Conservation (phyloP, 345 rosid genomes). For the Syzygium aromaticum region DNA sequence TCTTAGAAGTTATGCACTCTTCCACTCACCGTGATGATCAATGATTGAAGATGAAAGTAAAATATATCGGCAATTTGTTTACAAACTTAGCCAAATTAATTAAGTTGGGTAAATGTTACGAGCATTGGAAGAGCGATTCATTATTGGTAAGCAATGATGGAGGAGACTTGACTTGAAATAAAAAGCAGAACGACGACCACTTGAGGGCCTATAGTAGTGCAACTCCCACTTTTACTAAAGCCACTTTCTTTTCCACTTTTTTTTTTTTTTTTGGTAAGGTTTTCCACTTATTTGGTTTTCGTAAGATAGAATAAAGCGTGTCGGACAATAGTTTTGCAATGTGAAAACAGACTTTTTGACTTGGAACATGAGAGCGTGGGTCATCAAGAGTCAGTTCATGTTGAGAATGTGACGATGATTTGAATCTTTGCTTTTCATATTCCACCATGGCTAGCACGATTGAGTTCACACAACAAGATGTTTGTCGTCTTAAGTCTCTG, state of each 20-base stretch:
- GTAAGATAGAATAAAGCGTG: not conserved
- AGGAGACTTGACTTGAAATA: not conserved
- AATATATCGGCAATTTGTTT: not conserved
- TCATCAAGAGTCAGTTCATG: not conserved
- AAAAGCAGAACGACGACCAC: not conserved
- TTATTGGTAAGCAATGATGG: not conserved
- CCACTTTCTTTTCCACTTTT: not conserved
- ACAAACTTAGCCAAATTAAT: too few species aligned
- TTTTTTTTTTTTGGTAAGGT: too few species aligned
- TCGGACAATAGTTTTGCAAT: not conserved
- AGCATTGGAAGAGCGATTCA: too few species aligned
- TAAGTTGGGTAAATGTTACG: not conserved
- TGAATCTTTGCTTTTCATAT: too few species aligned
- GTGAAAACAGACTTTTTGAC: not conserved
- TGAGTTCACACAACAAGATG: too few species aligned
- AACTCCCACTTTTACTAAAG: not conserved
- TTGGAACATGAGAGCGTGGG: not conserved
- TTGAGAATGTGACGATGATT: too few species aligned
- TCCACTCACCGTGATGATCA: not conserved
- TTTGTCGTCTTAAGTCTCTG: too few species aligned
- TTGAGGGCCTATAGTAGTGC: not conserved
- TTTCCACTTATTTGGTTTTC: not conserved
- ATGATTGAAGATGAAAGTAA: not conserved
- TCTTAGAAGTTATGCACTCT: not conserved
- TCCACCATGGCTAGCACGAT: too few species aligned